A percentile compares a stretch with the other conserved stretches of the same genome.
Evolutionary conservation across 352 stramenopile genomes (phyloP).

Genomic region (Phytopythium montanum): DNA sequence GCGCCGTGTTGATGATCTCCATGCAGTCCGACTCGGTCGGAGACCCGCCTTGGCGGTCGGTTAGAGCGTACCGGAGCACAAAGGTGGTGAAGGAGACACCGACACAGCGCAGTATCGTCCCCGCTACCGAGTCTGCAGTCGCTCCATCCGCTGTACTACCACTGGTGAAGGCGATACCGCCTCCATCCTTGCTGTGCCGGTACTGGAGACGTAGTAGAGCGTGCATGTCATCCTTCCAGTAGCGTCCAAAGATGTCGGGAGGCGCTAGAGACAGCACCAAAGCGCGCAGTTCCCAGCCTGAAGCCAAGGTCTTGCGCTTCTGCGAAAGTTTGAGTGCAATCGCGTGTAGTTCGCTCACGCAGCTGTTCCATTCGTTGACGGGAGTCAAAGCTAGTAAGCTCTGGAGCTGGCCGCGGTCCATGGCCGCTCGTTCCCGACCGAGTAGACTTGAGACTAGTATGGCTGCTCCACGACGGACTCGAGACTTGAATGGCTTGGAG

Average conservation of each 20-base stretch:
- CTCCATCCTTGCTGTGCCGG: slow-evolving; percentile 62
- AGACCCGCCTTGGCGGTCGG: slow-evolving; percentile 23
- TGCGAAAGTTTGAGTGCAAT: slow-evolving; percentile 38
- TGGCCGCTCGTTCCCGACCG: slow-evolving; percentile 27
- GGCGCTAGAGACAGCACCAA: slow-evolving; percentile 44
- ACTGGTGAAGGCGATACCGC: background rate
- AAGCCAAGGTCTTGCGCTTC: slow-evolving; percentile 32
- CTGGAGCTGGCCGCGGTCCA: slow-evolving; percentile 17
- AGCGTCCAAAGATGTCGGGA: slow-evolving; percentile 60
- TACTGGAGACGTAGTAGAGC: slow-evolving; percentile 54
- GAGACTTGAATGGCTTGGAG: slow-evolving; percentile 47
- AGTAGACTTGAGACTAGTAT: slow-evolving; percentile 39
- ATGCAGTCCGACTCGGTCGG: slow-evolving; percentile 61
- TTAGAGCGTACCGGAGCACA: slow-evolving; percentile 46
- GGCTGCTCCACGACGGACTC: slow-evolving; percentile 35
- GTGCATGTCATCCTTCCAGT: slow-evolving; percentile 68
- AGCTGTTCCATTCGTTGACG: slow-evolving; percentile 56
- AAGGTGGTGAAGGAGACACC: slow-evolving; percentile 26
- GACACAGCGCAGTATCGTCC: slow-evolving; percentile 18
- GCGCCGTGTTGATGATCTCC: slow-evolving; percentile 79
- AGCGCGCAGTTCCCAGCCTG: slow-evolving; percentile 51
- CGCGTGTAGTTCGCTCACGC: slow-evolving; percentile 56
- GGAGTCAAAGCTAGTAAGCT: slow-evolving; percentile 22
- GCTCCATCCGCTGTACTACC: slow-evolving; percentile 13
- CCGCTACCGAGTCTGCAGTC: background rate